Evolutionary conservation across 495 filamentous ascomycete species (phyloP).

Genomic region (Aspergillus sclerotioniger): DNA sequence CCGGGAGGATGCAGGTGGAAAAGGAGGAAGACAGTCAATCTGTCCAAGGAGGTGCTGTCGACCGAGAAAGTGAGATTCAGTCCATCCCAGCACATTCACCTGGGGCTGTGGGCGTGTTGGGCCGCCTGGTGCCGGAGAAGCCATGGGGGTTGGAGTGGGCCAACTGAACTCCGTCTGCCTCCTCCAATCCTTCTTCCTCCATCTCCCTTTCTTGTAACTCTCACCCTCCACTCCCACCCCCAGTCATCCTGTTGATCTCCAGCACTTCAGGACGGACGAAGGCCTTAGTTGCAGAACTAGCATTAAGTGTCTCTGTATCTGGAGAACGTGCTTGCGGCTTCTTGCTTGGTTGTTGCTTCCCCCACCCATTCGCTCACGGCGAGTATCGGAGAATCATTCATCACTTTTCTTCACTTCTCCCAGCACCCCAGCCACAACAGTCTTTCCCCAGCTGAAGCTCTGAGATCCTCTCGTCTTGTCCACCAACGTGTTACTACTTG

Average conservation of each 20-base stretch:
- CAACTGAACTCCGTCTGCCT: conserved; percentile 12
- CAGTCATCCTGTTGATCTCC: not conserved
- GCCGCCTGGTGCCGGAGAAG: conserved; percentile 2
- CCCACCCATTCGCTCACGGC: not conserved
- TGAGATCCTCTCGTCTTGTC: not conserved
- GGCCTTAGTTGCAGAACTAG: not conserved
- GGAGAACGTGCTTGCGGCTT: not conserved
- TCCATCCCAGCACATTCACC: not conserved
- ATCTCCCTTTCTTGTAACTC: conserved; percentile 8
- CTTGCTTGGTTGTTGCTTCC: not conserved
- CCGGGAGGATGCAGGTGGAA: not conserved
- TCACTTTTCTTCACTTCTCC: not conserved
- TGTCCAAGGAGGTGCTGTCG: not conserved
- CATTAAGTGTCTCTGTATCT: not conserved
- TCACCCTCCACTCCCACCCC: not conserved
- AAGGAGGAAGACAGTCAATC: not conserved
- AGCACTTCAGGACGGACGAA: not conserved
- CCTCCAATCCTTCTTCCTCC: conserved; percentile 7
- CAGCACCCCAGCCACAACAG: not conserved
- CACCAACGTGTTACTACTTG: not conserved
- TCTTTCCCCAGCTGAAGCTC: not conserved
- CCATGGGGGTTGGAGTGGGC: conserved; percentile 14
- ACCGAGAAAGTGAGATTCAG: not conserved
- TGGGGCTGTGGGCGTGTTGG: conserved; percentile 1
- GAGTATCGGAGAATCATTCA: not conserved